phyloP scores from a whole-genome alignment of 225 moss, liverwort and hornwort species.

The Rhytidiadelphus loreus region DNA sequence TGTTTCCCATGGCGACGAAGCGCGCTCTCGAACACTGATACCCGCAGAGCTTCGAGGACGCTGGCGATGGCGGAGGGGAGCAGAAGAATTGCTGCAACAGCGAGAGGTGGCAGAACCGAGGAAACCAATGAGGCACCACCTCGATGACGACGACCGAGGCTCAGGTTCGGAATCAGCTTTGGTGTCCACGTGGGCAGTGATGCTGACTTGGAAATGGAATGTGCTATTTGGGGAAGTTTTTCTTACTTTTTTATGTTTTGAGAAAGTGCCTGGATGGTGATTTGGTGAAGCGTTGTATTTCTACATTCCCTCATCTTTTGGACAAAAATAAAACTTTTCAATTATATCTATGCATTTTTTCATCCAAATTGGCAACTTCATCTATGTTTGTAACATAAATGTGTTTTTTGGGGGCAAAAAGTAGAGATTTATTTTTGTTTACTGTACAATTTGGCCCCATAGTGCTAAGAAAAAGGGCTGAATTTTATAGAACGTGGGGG shows the following conservation, averaged over 20 bases:
- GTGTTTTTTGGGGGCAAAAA: rapidly evolving
- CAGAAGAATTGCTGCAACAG: background rate
- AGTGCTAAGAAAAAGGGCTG: rapidly evolving
- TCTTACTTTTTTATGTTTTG: no score
- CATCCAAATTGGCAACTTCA: background rate
- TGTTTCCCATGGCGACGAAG: constrained; percentile 26
- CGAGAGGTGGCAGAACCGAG: background rate
- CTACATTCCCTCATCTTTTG: background rate
- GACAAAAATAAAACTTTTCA: background rate
- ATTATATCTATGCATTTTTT: no score
- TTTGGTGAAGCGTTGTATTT: background rate
- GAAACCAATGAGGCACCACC: background rate
- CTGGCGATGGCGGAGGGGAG: background rate
- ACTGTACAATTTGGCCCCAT: background rate
- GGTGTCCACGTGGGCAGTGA: background rate
- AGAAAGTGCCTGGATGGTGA: background rate
- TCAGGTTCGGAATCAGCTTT: background rate
- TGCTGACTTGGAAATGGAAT: background rate
- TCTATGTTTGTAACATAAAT: rapidly evolving
- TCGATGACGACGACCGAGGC: background rate
- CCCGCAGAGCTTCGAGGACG: background rate
- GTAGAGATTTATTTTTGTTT: background rate
- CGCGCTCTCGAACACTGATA: background rate
- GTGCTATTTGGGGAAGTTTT: background rate
- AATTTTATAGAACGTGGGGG: rapidly evolving